phyloP scores from a whole-genome alignment of 257 asterid genomes.

The Solanum peruvianum region DNA sequence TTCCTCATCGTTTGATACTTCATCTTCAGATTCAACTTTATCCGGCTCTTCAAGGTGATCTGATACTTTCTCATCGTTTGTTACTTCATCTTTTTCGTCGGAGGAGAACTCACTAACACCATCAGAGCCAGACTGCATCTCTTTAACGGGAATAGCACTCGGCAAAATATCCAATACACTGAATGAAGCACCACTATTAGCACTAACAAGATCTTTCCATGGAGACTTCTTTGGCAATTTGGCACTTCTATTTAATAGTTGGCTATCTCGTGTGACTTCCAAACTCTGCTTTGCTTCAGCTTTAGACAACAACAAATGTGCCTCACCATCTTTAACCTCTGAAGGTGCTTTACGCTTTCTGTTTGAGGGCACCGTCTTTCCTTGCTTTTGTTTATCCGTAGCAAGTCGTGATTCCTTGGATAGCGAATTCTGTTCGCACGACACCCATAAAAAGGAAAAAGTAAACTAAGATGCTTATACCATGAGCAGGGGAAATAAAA shows the following conservation, averaged over 20 bases:
- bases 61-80: not conserved
- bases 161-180: conserved; percentile 30
- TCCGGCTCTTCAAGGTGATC: conserved; percentile 10
- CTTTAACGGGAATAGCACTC: conserved; percentile 15
- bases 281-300: conserved; percentile 6
- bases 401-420: conserved; percentile 3
- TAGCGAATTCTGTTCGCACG: conserved; percentile 17
- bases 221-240: conserved; percentile 20
- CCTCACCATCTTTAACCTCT: conserved; percentile 3
- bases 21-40: not conserved
- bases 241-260: conserved; percentile 6
- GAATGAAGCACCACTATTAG: conserved; percentile 26
- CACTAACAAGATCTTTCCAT: conserved; percentile 32
- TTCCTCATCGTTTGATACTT: not conserved
- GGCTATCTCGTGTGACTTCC: conserved; percentile 4
- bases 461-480: not conserved
- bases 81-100: conserved; percentile 1
- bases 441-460: not conserved
- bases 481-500: not conserved
- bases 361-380: conserved; percentile 13
- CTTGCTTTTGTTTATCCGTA: not conserved
- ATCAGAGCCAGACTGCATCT: conserved; percentile 12
- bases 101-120: not conserved
- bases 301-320: not conserved
- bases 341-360: conserved; percentile 40